phyloP scores from a whole-genome alignment of 2,329 filamentous ascomycete species.

The Venturia aucupariae region DNA sequence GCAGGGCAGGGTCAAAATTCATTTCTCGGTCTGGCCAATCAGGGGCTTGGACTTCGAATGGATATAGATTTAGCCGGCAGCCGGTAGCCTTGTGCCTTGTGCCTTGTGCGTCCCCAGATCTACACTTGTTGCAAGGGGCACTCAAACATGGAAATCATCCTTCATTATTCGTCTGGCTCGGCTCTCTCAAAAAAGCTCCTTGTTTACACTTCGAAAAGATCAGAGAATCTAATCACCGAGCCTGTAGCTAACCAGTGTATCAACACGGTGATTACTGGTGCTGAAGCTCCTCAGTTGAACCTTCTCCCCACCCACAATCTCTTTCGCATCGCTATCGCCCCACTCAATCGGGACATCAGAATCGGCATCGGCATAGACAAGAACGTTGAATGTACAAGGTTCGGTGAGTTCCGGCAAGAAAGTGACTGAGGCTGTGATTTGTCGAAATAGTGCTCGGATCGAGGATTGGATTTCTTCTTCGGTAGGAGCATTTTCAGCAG shows the following conservation, averaged over 20 bases:
- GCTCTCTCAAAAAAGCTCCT: too few relatives aligned
- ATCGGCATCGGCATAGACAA: conserved; percentile 95
- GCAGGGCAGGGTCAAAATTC: not conserved
- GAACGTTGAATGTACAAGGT: conserved; percentile 96
- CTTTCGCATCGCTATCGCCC: conserved; percentile 97
- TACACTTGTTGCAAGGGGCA: not conserved
- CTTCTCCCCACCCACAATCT: conserved; percentile 88
- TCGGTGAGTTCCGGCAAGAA: conserved; percentile 90
- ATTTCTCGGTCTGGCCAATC: not conserved
- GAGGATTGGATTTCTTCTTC: conserved; percentile 91
- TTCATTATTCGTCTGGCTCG: too few relatives aligned
- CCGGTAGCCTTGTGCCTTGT: too few relatives aligned
- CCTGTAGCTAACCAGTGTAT: conserved; percentile 91
- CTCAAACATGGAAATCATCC: too few relatives aligned
- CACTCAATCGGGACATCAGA: conserved; percentile 95
- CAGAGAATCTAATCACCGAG: conserved; percentile 19
- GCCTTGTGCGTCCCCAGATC: not conserved
- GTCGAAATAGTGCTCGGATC: conserved; percentile 92
- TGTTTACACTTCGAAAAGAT: too few relatives aligned
- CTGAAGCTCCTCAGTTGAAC: conserved; percentile 94
- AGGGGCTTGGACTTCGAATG: not conserved
- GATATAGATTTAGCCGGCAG: not conserved
- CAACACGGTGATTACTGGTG: conserved; percentile 86
- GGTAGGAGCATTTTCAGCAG: conserved; percentile 39
- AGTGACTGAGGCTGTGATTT: conserved; percentile 95